Base-by-base conservation (phyloP, 345 rosid species). In the Linum lewisii region DNA sequence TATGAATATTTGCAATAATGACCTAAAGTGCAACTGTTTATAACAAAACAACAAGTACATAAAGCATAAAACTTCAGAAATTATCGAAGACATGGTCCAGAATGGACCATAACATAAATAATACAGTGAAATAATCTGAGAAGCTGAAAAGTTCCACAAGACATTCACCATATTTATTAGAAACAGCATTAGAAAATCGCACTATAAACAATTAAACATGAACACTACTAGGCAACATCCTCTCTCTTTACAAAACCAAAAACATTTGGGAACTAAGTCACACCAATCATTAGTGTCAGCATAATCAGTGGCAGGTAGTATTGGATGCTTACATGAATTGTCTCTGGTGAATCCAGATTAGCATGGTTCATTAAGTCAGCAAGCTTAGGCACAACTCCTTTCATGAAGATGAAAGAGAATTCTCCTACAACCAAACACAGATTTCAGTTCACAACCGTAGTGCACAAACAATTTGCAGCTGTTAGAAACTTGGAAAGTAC, bases 341-440 rank as follows among this genome's bases (percentile, higher is more conserved):
- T 57, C 20, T 65, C 69, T 58, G 79, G 63, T 29, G 57, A 20
- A 59, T 73, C 84, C 62, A 63, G 72, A 57, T 42, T 65, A 34
- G 76, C 69, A 65, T 51, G 51, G 51, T 72, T 72, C 84, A 82
- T 79, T 63, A 84, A 70, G 56, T 77, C 70, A 1, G 86, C 95
- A 69, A 92, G 93, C 75, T 84, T 82, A 59, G 79, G 73, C 56
- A 86, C 51, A 54, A 84, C 73, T 51, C 60, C 66, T 72, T 71
- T 81, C 84, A 86, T 78, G 69, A 74, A 81, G 57, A 76, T 59
- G 68, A 64, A 69, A 37, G 98, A 88, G 45, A 62, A 45, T 50
- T 67, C 78, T 53, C 96, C 98, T 86, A 73, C 71, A 81, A 62
- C 53, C 64, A 57, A 45, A 58, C 18, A 32, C 58, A 62, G 19